Percentiles rank a stretch among this genome's conserved stretches.
Conservation (phyloP, 1,284 basidiomycete genomes). For the Fistulina hepatica region DNA sequence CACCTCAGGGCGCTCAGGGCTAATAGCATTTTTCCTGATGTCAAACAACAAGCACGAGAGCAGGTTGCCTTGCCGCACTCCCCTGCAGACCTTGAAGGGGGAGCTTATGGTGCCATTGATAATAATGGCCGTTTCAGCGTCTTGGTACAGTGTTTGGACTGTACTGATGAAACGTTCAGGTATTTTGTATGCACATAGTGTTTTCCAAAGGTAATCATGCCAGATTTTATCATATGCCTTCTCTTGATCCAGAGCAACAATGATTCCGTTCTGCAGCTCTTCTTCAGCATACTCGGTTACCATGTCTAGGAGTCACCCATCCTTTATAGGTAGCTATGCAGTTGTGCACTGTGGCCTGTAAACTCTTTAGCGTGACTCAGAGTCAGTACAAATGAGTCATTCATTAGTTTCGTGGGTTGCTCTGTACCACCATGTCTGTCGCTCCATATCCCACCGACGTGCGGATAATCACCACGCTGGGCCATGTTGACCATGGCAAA, state of each 20-base stretch:
- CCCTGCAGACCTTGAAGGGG: constrained; percentile 13
- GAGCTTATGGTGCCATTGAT: constrained; percentile 17
- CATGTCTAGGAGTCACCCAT: constrained; percentile 8
- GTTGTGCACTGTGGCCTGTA: too few species aligned
- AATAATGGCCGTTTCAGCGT: constrained; percentile 13
- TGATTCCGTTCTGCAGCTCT: constrained; percentile 14
- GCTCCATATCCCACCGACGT: constrained; percentile 45
- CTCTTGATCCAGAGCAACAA: constrained; percentile 10
- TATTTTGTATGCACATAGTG: constrained; percentile 9
- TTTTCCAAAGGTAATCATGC: constrained; percentile 15
- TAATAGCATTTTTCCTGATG: too few species aligned
- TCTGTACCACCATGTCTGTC: constrained; percentile 30
- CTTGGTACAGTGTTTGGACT: constrained; percentile 14
- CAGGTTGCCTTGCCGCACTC: constrained; percentile 21
- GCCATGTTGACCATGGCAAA: constrained; percentile 88
- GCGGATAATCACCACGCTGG: constrained; percentile 71
- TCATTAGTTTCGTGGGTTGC: too few species aligned
- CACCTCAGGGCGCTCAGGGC: too few species aligned
- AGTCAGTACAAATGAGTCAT: too few species aligned
- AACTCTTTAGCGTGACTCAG: too few species aligned
- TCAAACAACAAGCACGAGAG: constrained; percentile 24
- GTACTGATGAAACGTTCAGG: constrained; percentile 12
- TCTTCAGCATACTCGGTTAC: constrained; percentile 13
- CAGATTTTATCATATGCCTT: constrained; percentile 10
- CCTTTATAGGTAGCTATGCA: too few species aligned